These are phyloP conservation scores for Hibiscus trionum DNA, from an alignment of 345 rosid species.

Conservation along the genomic window DNA sequence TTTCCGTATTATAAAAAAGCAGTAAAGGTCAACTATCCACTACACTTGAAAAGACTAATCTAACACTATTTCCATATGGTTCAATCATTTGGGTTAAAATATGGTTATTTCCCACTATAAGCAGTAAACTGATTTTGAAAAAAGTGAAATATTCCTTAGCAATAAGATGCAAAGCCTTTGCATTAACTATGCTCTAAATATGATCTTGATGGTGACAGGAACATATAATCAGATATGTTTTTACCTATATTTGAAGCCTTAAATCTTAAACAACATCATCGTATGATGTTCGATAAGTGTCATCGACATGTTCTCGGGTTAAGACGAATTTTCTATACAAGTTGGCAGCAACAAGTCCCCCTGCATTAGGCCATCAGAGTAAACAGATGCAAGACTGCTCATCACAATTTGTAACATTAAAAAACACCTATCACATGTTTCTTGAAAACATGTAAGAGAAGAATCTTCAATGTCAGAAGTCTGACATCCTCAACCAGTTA, in stretches of 20 bases:
- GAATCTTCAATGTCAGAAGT: not conserved
- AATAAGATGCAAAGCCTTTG: not conserved
- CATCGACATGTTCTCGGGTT: not conserved
- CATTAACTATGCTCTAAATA: too few relatives aligned
- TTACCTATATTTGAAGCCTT: not conserved
- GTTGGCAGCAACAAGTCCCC: not conserved
- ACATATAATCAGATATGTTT: not conserved
- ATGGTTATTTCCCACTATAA: constrained; percentile 3
- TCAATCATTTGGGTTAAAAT: not conserved
- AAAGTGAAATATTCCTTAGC: not conserved
- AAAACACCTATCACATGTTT: not conserved
- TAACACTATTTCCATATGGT: not conserved
- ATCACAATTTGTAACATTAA: too few relatives aligned
- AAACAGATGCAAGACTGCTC: not conserved
- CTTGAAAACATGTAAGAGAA: not conserved
- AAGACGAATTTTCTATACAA: not conserved
- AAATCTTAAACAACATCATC: not conserved
- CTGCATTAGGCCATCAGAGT: not conserved
- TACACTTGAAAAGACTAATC: not conserved
- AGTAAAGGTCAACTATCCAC: not conserved
- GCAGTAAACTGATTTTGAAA: not conserved
- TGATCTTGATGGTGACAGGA: too few relatives aligned
- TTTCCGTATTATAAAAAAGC: not conserved
- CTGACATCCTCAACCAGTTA: not conserved
- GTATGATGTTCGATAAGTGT: not conserved